Base-by-base conservation (phyloP, 2,329 filamentous ascomycete genomes). In the Verticillium albo-atrum region DNA sequence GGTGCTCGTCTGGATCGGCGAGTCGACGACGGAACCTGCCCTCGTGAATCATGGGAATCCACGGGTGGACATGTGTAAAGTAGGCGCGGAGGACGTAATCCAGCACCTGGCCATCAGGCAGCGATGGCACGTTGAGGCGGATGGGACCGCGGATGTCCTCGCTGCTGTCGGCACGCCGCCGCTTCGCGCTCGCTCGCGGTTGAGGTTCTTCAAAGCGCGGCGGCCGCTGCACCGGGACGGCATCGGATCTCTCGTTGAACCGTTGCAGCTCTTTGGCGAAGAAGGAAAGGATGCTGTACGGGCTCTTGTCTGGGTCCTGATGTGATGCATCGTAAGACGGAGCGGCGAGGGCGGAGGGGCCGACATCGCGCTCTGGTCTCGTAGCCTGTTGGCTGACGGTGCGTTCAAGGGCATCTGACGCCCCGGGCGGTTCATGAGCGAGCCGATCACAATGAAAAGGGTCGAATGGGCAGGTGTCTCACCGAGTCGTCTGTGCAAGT, bases 21-120 rank as follows among this genome's bases (percentile, higher is more conserved):
- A 74, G 54, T 1, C 69, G 65, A 9, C 57, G 56, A 0, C 67
- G 67, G 28, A 73, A 70, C 2, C 68, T 60, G 20, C 57, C 63
- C 57, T 74, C 67, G 56, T 75, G 72, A 6, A 75, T 57, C 55
- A 75, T 73, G 0, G 72, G 73, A 15, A 74, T 73, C 70, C 74
- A 77, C 0, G 74, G 74, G 37, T 77, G 74, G 1, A 76, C 67
- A 14, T 67, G 63, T 6, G 61, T 60, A 58, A 76, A 76, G 59
- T 76, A 75, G 3, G 70, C 65, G 20, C 68, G 63, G 1, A 75
- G 59, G 0, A 72, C 56, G 17, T 64, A 60, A n/a, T 70, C 61
- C 7, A 72, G 17, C 14, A 26, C 54, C 23, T 56, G 32, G 5
- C 32, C 54, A 25, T 56, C 54, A n/a, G 50, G 50, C 35, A 54